Percentiles rank a stretch among this genome's conserved stretches.
Conservation (phyloP, 495 filamentous ascomycete genomes). For the Podospora australis region DNA sequence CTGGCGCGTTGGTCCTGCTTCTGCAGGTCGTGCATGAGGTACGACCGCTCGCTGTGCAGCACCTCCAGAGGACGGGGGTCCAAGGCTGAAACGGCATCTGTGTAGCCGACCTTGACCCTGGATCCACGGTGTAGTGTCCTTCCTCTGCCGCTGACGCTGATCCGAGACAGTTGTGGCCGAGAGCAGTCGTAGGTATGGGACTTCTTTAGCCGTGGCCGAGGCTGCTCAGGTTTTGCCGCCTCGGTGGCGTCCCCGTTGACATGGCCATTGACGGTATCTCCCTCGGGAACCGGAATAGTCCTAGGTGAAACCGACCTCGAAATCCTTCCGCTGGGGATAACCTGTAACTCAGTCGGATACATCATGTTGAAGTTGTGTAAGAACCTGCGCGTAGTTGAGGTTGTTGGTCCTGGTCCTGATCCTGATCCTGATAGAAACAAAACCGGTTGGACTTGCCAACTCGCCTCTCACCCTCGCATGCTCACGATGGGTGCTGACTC, state of each 20-base stretch:
- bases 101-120: slow-evolving; percentile 4
- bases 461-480: background rate
- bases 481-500: background rate
- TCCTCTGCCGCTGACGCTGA: background rate
- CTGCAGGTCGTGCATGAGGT: slow-evolving; percentile 35
- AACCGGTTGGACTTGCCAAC: background rate
- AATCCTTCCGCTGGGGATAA: background rate
- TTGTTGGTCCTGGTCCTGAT: background rate
- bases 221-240: background rate
- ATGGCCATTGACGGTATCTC: background rate
- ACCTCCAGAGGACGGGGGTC: slow-evolving; percentile 29
- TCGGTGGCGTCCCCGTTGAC: background rate
- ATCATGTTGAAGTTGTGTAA: background rate
- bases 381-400: background rate
- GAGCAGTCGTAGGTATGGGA: background rate
- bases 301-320: background rate
- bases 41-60: slow-evolving; percentile 33
- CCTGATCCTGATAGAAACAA: background rate
- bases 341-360: background rate
- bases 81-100: slow-evolving; percentile 11
- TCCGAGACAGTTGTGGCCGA: background rate
- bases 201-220: background rate
- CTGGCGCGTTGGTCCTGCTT: slow-evolving; percentile 27
- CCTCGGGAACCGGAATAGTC: too few relatives aligned
- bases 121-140: too few relatives aligned